These are phyloP conservation scores for Pseudogymnoascus sp. DNA, from an alignment of 2,329 filamentous ascomycete genomes.

Conservation along the genomic window DNA sequence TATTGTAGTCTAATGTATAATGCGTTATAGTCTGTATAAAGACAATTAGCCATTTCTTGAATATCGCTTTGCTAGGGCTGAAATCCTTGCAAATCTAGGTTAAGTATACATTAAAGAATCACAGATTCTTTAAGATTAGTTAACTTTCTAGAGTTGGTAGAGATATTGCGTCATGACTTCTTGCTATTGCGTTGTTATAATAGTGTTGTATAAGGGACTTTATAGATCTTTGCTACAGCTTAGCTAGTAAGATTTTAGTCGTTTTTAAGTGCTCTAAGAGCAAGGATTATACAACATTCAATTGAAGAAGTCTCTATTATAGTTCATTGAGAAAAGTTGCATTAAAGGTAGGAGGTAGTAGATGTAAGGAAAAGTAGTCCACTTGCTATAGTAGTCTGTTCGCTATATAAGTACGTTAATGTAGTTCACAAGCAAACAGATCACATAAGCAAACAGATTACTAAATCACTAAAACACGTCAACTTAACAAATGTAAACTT, in stretches of 20 bases:
- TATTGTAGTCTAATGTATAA: no score
- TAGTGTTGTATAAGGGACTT: not conserved
- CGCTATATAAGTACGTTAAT: not conserved
- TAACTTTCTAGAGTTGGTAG: no score
- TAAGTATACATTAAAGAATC: no score
- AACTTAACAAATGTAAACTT: no score
- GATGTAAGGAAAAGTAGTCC: not conserved
- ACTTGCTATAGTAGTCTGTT: not conserved
- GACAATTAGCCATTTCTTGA: no score
- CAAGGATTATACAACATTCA: not conserved
- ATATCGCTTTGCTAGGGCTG: no score
- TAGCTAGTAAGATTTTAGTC: not conserved
- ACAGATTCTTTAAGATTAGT: no score
- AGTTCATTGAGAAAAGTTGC: not conserved
- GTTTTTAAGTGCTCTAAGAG: not conserved
- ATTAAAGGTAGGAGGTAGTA: not conserved
- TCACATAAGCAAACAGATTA: no score
- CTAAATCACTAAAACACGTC: no score
- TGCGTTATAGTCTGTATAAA: no score
- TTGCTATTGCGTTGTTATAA: not conserved
- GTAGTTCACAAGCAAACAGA: no score
- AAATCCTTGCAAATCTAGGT: no score
- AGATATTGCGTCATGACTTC: not conserved
- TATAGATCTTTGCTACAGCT: not conserved
- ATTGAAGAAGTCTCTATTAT: not conserved